Evolutionary conservation across 2,329 filamentous ascomycete species (phyloP), one percentile per base, ranked within the genome.

Genomic region (Aspergillus eucalypticola): DNA sequence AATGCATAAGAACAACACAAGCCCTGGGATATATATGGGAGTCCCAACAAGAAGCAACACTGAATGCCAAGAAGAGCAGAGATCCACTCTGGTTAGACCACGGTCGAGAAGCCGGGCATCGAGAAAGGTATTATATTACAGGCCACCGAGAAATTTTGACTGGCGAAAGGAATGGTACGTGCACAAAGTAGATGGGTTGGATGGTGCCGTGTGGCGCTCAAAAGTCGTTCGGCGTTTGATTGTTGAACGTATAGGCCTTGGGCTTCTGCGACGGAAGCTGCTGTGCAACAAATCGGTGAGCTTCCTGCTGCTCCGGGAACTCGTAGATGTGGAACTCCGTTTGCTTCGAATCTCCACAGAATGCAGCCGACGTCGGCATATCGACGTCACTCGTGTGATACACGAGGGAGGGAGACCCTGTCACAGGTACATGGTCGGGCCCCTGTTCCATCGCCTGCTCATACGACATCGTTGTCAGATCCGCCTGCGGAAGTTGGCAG

Each of bases 261-360:
- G 75, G 74, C 65, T 74, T 75, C 59, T 78, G 76, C 21, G 72
- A 72, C 27, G 73, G 66, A 53, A 80, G 67, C 58, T 79, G 76
- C 58, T 80, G 75, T n/a, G 77, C 73, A 48, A 74, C 71, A 60
- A 74, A 76, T 21, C 74, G 74, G 62, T 79, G 75, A n/a, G 73
- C 73, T 63, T 78, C 71, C 57, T 76, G 74, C 60, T 81, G 78
- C 60, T 79, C 72, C 11, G 77, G 73, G 60, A 78, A 81, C 60
- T 80, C 78, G 53, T 78, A 75, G 53, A 80, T 79, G 59, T 73
- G 71, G 61, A 80, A 80, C 62, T 79, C 76, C 1, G 73, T 72
- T 39, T 67, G 68, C 66, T 75, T 76, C 44, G 72, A 62, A 13
- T 77, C 74, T 6, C 65, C 65, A 50, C 66, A 67, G 52, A 64